Evolutionary conservation across 1,139 yeast species (phyloP).

Genomic region (Sugiyamaella japonica): DNA sequence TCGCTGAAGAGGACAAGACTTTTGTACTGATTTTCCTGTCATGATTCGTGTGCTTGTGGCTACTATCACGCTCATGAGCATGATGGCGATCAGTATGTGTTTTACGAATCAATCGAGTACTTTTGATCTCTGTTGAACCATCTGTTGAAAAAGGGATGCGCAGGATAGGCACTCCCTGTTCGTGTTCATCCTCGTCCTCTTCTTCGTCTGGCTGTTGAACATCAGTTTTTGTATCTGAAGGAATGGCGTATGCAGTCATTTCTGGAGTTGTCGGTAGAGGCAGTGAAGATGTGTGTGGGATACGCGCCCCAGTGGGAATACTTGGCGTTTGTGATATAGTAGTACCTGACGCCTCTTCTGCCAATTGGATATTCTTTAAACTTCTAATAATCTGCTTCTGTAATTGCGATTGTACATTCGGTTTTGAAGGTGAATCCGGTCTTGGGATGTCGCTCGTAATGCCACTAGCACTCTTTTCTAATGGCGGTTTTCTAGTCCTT

Average conservation of each 20-base stretch:
- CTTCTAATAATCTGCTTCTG: slow-evolving; percentile 10
- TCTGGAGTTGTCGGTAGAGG: slow-evolving; percentile 5
- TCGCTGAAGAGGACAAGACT: slow-evolving; percentile 20
- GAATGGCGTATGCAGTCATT: slow-evolving; percentile 1
- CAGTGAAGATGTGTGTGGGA: slow-evolving; percentile 2
- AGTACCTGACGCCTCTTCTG: neutral
- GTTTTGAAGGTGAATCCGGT: slow-evolving; percentile 1
- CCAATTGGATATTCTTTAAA: slow-evolving; percentile 5
- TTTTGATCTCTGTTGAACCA: slow-evolving; percentile 8
- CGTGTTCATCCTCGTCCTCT: slow-evolving; percentile 5
- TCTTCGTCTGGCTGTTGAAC: slow-evolving; percentile 1
- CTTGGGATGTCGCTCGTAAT: slow-evolving; percentile 27
- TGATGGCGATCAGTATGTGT: neutral
- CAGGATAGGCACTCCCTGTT: slow-evolving; percentile 4
- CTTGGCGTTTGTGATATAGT: neutral
- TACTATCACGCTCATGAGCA: neutral
- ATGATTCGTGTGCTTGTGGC: neutral
- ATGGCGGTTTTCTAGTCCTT: slow-evolving; percentile 18
- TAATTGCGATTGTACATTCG: slow-evolving; percentile 10
- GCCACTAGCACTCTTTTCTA: slow-evolving; percentile 1
- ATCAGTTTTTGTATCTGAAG: slow-evolving; percentile 8
- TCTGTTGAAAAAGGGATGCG: slow-evolving; percentile 13
- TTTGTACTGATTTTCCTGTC: slow-evolving; percentile 12
- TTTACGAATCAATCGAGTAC: neutral
- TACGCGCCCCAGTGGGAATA: neutral